Evolutionary conservation across 2,329 filamentous ascomycete species (phyloP).

Genomic region (Chrysosporium queenslandicum): DNA sequence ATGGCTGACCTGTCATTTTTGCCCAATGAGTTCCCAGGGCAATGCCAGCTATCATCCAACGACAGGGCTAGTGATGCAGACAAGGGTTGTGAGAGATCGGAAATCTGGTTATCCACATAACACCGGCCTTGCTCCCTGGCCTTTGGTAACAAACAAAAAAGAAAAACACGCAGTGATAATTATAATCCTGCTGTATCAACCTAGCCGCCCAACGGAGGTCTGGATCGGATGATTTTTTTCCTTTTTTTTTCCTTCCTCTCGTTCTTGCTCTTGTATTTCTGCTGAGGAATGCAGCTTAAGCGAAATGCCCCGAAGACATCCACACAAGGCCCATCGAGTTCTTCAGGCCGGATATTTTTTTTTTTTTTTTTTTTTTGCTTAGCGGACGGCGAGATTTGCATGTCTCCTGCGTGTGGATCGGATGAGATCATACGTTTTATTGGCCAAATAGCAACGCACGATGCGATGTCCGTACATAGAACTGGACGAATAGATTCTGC

Average conservation of each 20-base stretch:
- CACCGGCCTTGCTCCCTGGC: background rate
- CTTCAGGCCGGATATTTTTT: background rate
- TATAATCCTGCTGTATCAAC: no score
- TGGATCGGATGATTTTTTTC: conserved; percentile 3
- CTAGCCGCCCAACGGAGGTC: background rate
- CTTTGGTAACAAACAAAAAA: background rate
- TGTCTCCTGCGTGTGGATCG: background rate
- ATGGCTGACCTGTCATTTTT: conserved; percentile 3
- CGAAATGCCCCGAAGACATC: background rate
- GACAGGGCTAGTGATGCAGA: conserved; percentile 1
- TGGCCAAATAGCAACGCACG: background rate
- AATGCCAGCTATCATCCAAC: background rate
- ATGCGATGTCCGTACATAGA: no score
- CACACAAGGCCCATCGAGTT: background rate
- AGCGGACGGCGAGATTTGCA: background rate
- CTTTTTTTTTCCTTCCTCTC: no score
- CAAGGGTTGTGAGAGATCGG: conserved; percentile 7
- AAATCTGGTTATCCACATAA: conserved; percentile 3
- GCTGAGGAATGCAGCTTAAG: background rate
- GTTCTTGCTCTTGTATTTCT: no score
- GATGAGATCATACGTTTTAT: no score
- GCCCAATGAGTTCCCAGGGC: background rate
- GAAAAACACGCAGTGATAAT: no score
- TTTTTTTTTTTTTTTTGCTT: background rate
- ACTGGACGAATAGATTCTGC: no score